Evolutionary conservation across 176 grass and related monocot genomes (phyloP), one percentile per base, ranked within the genome.

Genomic region (Cenchrus purpureus): DNA sequence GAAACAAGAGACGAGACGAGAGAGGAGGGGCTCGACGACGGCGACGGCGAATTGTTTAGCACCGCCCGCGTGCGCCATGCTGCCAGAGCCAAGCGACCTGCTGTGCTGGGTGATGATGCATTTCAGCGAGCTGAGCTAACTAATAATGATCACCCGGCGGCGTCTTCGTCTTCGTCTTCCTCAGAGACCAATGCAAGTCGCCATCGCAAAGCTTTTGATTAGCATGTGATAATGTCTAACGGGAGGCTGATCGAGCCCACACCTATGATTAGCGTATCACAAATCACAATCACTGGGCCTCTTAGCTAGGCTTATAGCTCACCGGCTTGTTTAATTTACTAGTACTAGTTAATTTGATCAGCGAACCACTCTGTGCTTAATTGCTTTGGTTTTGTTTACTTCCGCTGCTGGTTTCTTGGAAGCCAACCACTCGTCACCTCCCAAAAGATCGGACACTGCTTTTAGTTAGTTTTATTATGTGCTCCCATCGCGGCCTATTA

Each of bases 121-220:
- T n/a, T n/a, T n/a, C n/a, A n/a, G n/a, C n/a, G n/a, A n/a, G n/a
- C n/a, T n/a, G n/a, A n/a, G n/a, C n/a, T n/a, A n/a, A n/a, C 56
- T 19, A 57, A 2, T 56, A 48, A n/a, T n/a, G n/a, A 65, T 40
- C 63, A 54, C 40, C 70, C 17, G 59, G 22, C 20, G 68, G 2
- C n/a, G n/a, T n/a, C n/a, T n/a, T n/a, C n/a, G n/a, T n/a, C n/a
- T n/a, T n/a, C 15, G 54, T 31, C 59, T 16, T 34, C 37, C 54
- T 13, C 40, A n/a, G 57, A 82, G 59, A 71, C 17, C 25, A 46
- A 46, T 46, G 45, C 52, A 77, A 79, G 53, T 64, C 55, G 34
- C 32, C 83, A 65, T 82, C 83, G 48, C 12, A 75, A 85, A 89
- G 85, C 77, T 34, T 37, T 37, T 70, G 77, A 82, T 88, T 69